Percentiles rank a stretch among this genome's conserved stretches.
Evolutionary conservation across 1,139 yeast species (phyloP).

Genomic region (Zhuliangozyma blackwelliae): DNA sequence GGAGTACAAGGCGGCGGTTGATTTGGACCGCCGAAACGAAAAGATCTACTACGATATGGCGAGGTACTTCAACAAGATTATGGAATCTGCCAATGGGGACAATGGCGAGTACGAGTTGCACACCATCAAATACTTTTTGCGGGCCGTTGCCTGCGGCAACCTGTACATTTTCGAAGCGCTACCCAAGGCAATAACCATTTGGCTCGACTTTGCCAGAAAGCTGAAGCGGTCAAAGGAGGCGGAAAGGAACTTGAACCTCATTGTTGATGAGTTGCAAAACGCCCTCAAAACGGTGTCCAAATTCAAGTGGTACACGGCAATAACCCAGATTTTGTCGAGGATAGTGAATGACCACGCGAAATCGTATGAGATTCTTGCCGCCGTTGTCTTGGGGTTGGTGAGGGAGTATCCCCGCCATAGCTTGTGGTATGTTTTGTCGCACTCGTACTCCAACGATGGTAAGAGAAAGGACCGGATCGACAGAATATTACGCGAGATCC

Average conservation of each 20-base stretch:
- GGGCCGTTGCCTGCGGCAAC: conserved; percentile 66
- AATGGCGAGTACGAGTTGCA: conserved; percentile 66
- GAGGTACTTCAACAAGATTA: conserved; percentile 68
- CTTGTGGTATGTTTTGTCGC: conserved; percentile 80
- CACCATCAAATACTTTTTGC: conserved; percentile 60
- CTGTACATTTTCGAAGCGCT: conserved; percentile 76
- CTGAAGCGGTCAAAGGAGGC: conserved; percentile 24
- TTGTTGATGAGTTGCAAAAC: conserved; percentile 51
- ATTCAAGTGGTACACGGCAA: conserved; percentile 76
- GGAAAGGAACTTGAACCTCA: conserved; percentile 37
- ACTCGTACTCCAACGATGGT: conserved; percentile 61
- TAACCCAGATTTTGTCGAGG: conserved; percentile 83
- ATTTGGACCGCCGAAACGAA: conserved; percentile 63
- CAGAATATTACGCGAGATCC: conserved; percentile 18
- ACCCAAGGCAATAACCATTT: conserved; percentile 83
- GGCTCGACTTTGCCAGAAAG: conserved; percentile 77
- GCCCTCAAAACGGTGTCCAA: conserved; percentile 49
- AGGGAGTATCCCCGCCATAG: conserved; percentile 74
- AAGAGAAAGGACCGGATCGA: conserved; percentile 51
- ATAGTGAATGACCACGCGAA: conserved; percentile 58
- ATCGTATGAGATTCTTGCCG: conserved; percentile 53
- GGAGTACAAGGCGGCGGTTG: conserved; percentile 61
- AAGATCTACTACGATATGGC: conserved; percentile 81
- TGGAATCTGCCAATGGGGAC: conserved; percentile 53
- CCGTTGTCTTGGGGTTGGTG: conserved; percentile 54